Conservation (phyloP, 805 yeast genomes). For the Saturnispora galanensis region DNA sequence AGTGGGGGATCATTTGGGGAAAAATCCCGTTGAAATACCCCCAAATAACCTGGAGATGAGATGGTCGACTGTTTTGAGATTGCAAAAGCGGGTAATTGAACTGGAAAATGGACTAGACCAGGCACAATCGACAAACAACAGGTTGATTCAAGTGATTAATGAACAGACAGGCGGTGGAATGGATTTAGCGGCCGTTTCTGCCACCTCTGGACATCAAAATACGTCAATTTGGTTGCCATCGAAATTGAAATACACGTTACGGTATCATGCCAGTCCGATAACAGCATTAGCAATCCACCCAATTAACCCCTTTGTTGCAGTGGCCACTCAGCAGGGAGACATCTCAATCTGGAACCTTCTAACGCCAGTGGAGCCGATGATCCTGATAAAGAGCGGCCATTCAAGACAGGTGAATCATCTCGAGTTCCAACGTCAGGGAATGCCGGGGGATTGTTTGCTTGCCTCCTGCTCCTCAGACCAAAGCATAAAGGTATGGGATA, state of each 20-base stretch:
- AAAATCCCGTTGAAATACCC: conserved; percentile 18
- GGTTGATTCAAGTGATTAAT: conserved; percentile 10
- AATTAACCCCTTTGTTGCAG: conserved; percentile 48
- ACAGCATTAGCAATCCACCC: conserved; percentile 69
- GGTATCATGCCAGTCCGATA: conserved; percentile 52
- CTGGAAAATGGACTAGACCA: conserved; percentile 50
- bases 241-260: conserved; percentile 32
- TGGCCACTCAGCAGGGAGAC: conserved; percentile 65
- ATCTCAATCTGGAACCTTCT: conserved; percentile 61
- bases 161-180: neutral
- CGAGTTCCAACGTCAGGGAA: conserved; percentile 38
- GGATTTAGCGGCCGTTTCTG: neutral
- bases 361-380: conserved; percentile 52
- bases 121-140: conserved; percentile 32
- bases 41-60: conserved; percentile 49
- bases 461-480: conserved; percentile 47
- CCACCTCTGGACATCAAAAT: conserved; percentile 4
- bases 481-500: conserved; percentile 63
- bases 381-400: conserved; percentile 58
- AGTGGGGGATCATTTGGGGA: conserved; percentile 1
- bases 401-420: conserved; percentile 55
- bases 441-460: conserved; percentile 14
- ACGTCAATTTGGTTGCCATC: conserved; percentile 58
- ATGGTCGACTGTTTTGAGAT: conserved; percentile 77
- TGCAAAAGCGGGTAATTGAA: conserved; percentile 65